Conservation (phyloP, 257 asterid genomes). For the Nicotiana obtusifolia region DNA sequence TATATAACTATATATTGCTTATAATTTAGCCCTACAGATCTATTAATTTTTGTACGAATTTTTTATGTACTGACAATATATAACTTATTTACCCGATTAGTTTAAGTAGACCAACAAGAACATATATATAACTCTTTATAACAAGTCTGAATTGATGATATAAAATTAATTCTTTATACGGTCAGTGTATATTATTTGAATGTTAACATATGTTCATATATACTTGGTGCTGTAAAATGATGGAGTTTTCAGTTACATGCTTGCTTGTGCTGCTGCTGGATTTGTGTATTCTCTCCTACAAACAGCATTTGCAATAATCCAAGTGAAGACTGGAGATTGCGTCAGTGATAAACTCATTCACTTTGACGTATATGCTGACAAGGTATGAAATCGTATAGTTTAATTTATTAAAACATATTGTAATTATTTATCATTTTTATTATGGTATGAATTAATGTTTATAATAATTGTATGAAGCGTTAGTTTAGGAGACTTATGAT, state of each 20-base stretch:
- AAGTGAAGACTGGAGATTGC: neutral
- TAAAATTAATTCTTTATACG: no score
- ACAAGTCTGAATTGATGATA: neutral
- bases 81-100: no score
- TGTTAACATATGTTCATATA: neutral
- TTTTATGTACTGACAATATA: no score
- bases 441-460: no score
- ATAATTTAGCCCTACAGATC: neutral
- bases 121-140: neutral
- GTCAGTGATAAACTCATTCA: neutral
- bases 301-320: neutral
- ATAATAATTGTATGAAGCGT: no score
- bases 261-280: conserved; percentile 6
- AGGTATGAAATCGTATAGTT: neutral
- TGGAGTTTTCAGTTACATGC: neutral
- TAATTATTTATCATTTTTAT: no score
- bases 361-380: conserved; percentile 6
- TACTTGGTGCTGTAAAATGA: neutral
- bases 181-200: no score
- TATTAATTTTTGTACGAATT: neutral
- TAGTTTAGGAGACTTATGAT: no score
- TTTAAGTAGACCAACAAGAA: neutral
- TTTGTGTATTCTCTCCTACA: conserved; percentile 11
- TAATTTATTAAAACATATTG: no score
- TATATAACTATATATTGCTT: no score